Evolutionary conservation across 257 asterid species (phyloP).

Genomic region (Rhazya stricta): DNA sequence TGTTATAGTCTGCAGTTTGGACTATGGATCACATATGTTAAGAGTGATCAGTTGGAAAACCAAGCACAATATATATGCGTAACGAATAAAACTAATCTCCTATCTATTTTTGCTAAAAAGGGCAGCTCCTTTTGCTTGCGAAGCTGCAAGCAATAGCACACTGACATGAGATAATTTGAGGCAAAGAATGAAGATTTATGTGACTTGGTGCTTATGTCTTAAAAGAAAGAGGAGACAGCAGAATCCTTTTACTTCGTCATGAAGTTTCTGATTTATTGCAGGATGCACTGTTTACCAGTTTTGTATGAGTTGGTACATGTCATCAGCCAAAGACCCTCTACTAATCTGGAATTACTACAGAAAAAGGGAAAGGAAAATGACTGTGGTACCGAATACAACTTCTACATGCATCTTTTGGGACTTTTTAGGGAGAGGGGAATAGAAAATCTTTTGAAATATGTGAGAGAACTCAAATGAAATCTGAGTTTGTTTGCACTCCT

Average conservation of each 20-base stretch:
- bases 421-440: background rate
- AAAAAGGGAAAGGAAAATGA: too few relatives aligned
- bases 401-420: too few relatives aligned
- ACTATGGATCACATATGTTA: background rate
- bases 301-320: background rate
- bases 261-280: background rate
- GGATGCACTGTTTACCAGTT: background rate
- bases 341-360: background rate
- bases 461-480: background rate
- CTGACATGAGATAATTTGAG: background rate
- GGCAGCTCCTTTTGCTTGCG: background rate
- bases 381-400: too few relatives aligned
- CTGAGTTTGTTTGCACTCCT: background rate
- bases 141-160: background rate
- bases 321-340: background rate
- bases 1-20: background rate
- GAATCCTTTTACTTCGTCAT: background rate
- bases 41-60: background rate
- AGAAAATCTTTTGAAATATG: background rate
- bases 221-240: background rate
- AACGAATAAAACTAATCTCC: background rate
- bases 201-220: background rate
- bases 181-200: background rate
- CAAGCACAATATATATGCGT: background rate
- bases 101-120: background rate